Evolutionary conservation across 1,284 basidiomycete species (phyloP).

Genomic region (Xerocomus minutiporus): DNA sequence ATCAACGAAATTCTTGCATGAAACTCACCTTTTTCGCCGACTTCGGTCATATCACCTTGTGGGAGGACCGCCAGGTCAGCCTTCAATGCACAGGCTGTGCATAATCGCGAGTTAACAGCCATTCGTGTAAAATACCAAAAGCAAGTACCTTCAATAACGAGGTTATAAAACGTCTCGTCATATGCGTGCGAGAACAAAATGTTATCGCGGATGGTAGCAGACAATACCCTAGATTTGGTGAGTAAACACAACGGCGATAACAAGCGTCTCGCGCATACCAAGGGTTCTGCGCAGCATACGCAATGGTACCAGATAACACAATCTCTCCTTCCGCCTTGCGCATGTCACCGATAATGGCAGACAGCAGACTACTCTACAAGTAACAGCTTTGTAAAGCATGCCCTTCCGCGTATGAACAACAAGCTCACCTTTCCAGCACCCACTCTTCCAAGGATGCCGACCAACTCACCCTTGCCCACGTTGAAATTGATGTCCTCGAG

Average conservation of each 20-base stretch:
- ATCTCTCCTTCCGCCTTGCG: too few relatives aligned
- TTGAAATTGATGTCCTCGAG: background rate
- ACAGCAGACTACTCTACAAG: too few relatives aligned
- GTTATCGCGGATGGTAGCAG: constrained; percentile 36
- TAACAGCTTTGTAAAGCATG: background rate
- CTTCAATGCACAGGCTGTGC: constrained; percentile 76
- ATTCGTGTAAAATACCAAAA: background rate
- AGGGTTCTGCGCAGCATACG: too few relatives aligned
- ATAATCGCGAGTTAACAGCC: background rate
- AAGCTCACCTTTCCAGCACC: background rate
- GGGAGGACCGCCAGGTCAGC: constrained; percentile 76
- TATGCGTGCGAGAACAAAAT: constrained; percentile 89
- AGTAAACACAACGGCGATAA: background rate
- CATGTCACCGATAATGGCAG: too few relatives aligned
- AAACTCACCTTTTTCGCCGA: constrained; percentile 49
- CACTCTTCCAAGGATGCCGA: background rate
- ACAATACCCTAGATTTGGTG: constrained; percentile 60
- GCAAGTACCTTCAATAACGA: constrained; percentile 66
- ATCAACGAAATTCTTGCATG: constrained; percentile 28
- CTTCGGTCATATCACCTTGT: constrained; percentile 21
- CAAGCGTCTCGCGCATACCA: too few relatives aligned
- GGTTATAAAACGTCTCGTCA: constrained; percentile 72
- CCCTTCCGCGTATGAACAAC: background rate
- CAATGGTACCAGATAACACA: too few relatives aligned
- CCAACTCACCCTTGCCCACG: background rate